Conservation (phyloP, 2,329 filamentous ascomycete genomes). For the Zasmidium cellare region DNA sequence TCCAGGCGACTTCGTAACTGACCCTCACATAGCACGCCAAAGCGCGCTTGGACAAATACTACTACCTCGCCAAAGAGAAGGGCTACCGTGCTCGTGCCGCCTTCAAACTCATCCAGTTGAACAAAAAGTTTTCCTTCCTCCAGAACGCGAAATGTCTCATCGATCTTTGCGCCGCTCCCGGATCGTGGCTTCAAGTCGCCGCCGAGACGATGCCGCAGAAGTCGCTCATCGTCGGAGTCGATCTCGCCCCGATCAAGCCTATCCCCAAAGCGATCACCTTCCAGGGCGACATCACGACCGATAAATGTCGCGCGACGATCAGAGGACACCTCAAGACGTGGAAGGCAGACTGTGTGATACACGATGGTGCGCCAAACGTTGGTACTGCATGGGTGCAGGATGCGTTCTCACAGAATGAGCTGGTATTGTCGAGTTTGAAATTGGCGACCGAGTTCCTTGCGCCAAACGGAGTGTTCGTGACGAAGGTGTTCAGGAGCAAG, state of each 20-base stretch:
- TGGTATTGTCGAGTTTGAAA: constrained; percentile 87
- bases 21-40: constrained; percentile 69
- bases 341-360: constrained; percentile 93
- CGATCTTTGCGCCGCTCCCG: constrained; percentile 96
- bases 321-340: constrained; percentile 88
- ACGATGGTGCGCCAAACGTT: constrained; percentile 97
- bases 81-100: constrained; percentile 93
- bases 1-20: background rate
- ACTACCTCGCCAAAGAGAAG: constrained; percentile 97
- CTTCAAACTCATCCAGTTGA: constrained; percentile 97
- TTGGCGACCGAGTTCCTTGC: constrained; percentile 89
- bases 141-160: constrained; percentile 95
- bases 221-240: constrained; percentile 90
- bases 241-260: constrained; percentile 91
- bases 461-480: constrained; percentile 90
- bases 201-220: constrained; percentile 90
- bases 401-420: constrained; percentile 94
- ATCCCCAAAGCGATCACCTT: constrained; percentile 94
- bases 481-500: constrained; percentile 95
- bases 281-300: constrained; percentile 96
- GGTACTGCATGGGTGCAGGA: constrained; percentile 98
- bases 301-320: constrained; percentile 90
- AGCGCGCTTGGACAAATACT: constrained; percentile 98
- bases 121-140: constrained; percentile 98
- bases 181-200: constrained; percentile 95